Percentiles rank a stretch among this genome's conserved stretches.
Conservation (phyloP, 2,329 filamentous ascomycete species). For the Pseudogymnoascus sp. region DNA sequence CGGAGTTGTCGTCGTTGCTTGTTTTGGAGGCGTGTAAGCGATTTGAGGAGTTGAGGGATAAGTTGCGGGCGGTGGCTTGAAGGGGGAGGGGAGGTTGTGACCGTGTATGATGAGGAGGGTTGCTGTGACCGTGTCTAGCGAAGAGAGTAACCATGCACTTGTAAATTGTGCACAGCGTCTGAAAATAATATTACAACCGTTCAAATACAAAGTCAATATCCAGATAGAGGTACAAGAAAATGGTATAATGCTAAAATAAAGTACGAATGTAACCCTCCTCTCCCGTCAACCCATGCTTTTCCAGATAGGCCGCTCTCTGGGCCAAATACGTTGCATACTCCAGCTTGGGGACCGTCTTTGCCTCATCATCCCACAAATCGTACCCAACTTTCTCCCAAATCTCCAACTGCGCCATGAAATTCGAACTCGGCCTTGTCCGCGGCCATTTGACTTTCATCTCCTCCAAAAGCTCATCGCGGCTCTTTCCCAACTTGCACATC, state of each 20-base stretch:
- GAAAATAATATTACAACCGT: neutral
- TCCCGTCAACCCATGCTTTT: constrained; percentile 13
- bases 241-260: neutral
- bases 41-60: neutral
- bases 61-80: neutral
- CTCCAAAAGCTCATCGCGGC: constrained; percentile 16
- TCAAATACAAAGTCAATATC: neutral
- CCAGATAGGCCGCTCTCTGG: constrained; percentile 11
- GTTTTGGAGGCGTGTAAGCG: neutral
- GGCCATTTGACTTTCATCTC: constrained; percentile 19
- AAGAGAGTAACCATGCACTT: neutral
- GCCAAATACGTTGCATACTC: constrained; percentile 21
- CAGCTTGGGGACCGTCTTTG: constrained; percentile 23
- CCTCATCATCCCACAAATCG: constrained; percentile 26
- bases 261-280: neutral
- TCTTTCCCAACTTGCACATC: constrained; percentile 18
- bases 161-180: neutral
- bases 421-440: constrained; percentile 23
- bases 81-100: neutral
- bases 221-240: neutral
- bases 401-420: constrained; percentile 28
- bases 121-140: neutral
- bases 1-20: constrained; percentile 2
- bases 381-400: constrained; percentile 29
- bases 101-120: neutral